Base-by-base conservation (phyloP, 73 alveolate species). In the Effrenium voratum region DNA sequence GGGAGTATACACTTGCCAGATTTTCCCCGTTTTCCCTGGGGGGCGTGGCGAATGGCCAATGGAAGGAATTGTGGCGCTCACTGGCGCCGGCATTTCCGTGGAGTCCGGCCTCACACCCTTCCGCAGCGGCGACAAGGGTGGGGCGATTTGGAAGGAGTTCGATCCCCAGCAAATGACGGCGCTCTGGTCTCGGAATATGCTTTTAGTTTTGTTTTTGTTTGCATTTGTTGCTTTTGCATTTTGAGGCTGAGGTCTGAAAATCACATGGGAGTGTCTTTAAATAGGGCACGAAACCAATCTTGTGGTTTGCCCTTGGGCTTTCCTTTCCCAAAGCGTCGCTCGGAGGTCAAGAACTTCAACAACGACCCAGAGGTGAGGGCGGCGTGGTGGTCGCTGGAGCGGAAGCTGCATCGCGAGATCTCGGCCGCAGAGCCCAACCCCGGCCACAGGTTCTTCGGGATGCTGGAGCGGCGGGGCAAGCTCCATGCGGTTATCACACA, bases 61-160 rank as follows among this genome's bases (percentile, higher is more conserved):
- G 46, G 52, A 73, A 13, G 55, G n/a, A 1, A 73, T 73, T 41
- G 93, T 83, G 49, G 93, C 93, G 57, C 79, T 83, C 44, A 83
- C 93, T 6, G 93, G 93, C 41, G 93, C 93, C 22, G 93, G 93
- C 59, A 52, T 83, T 36, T 83, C 93, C 36, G 93, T 83, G 77
- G 93, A 83, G 73, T 83, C 93, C 19, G 93, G 93, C 32, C 32
- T 83, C 38, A 83, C 93, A 4, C 93, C 93, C 1, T 83, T 83
- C 55, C 93, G 93, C 5, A 22, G 91, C 91, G 22, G 79, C 57
- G n/a, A 34, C 52, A 41, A 34, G 36, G 52, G 40, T 2, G 76
- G 59, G 2, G 93, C 93, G 24, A 32, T 83, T 6, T 83, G 93
- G 93, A 52, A 28, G 13, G 77, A 83, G 60, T 83, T 83, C 77